Evolutionary conservation across 306 rosid genomes (phyloP), one percentile per base, ranked within the genome.

Genomic region (Lathyrus sativus): DNA sequence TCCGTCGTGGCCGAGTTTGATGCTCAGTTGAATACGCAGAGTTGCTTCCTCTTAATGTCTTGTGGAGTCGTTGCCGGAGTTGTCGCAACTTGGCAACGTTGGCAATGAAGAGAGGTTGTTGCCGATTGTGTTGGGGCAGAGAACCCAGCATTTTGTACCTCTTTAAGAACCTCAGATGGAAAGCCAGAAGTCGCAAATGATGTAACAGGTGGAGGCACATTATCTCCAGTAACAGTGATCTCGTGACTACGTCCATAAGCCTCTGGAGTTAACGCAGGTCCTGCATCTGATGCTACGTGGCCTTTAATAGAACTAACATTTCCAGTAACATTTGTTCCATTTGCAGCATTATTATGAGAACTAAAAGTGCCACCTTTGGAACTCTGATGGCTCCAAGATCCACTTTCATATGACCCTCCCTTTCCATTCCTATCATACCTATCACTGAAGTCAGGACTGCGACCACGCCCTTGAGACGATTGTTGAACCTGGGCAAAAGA

Each of bases 171-270:
- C n/a, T n/a, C n/a, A n/a, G n/a, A n/a, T n/a, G n/a, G n/a, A n/a
- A n/a, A n/a, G n/a, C n/a, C n/a, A n/a, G n/a, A n/a, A n/a, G n/a
- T n/a, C n/a, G n/a, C n/a, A n/a, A n/a, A n/a, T n/a, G n/a, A n/a
- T n/a, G n/a, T n/a, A n/a, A n/a, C n/a, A n/a, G n/a, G n/a, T n/a
- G n/a, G n/a, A n/a, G n/a, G n/a, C n/a, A n/a, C n/a, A n/a, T n/a
- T n/a, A n/a, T n/a, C n/a, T n/a, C n/a, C 99, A 70, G 78, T 22
- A 74, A 81, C 87, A 80, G 91, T 67, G 62, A 95, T 95, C 83
- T 95, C 99, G 81, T 95, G 97, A 48, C 83, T 85, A 14, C 78
- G 92, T 48, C 97, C 81, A 79, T 88, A 95, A 57, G 96, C 26
- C 68, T 88, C 96, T 1, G 95, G 75, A 18, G 96, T 81, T 79